These are phyloP conservation scores for Penicillium sp. DNA, from an alignment of 2,329 filamentous ascomycete species.

Conservation along the genomic window DNA sequence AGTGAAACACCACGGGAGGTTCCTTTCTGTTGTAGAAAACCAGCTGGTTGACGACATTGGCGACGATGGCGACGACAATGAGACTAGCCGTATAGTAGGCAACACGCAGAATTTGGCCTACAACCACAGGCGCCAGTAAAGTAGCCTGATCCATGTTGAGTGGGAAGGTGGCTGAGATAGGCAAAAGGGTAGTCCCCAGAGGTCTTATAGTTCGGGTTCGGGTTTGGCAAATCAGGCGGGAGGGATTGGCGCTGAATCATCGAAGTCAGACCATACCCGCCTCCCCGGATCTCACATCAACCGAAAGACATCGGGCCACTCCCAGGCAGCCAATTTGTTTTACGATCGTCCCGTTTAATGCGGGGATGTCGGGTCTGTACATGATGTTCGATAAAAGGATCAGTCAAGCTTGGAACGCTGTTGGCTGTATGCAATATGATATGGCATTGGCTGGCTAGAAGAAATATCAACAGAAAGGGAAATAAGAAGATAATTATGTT, in stretches of 20 bases:
- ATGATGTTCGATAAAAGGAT: too few relatives aligned
- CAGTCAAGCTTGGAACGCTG: too few relatives aligned
- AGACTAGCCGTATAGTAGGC: slow-evolving; percentile 39
- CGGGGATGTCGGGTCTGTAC: background rate
- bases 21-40: slow-evolving; percentile 75
- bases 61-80: slow-evolving; percentile 57
- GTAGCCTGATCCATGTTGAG: slow-evolving; percentile 15
- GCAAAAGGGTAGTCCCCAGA: background rate
- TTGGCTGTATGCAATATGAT: background rate
- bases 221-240: slow-evolving; percentile 20
- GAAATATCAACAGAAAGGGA: slow-evolving; percentile 3
- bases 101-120: slow-evolving; percentile 16
- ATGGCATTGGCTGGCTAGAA: slow-evolving; percentile 3
- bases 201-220: slow-evolving; percentile 5
- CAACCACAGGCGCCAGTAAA: slow-evolving; percentile 9
- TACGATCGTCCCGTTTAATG: background rate
- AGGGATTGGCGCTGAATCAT: slow-evolving; percentile 21
- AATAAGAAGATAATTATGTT: background rate
- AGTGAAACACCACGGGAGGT: slow-evolving; percentile 78
- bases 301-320: slow-evolving; percentile 3
- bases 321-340: slow-evolving; percentile 3
- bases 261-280: slow-evolving; percentile 9
- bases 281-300: slow-evolving; percentile 1
- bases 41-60: slow-evolving; percentile 76
- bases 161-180: background rate